A percentile compares a stretch with the other conserved stretches of the same genome.
These are phyloP conservation scores for Pseudomonodictys pantanalensis DNA, from an alignment of 495 filamentous ascomycete genomes.

Conservation along the genomic window DNA sequence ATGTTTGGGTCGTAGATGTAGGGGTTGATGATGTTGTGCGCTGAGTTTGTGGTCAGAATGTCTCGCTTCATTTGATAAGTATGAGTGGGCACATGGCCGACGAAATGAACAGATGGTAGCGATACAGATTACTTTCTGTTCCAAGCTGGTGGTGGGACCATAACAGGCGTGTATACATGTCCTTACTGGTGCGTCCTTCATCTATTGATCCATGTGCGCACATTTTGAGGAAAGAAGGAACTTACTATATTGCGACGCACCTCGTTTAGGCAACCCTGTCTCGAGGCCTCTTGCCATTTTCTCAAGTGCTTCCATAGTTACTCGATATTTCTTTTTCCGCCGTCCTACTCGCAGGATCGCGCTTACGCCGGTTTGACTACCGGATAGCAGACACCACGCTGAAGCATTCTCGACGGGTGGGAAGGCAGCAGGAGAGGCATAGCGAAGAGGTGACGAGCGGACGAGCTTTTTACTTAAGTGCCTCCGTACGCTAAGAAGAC, in stretches of 20 bases:
- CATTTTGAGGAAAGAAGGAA: background rate
- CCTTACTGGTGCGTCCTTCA: background rate
- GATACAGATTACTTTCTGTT: background rate
- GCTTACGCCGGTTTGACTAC: background rate
- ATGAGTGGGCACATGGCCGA: background rate
- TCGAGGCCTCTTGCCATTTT: background rate
- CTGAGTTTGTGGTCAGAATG: background rate
- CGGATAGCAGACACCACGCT: background rate
- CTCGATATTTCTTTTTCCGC: background rate
- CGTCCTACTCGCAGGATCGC: background rate
- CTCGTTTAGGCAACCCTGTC: slow-evolving; percentile 9
- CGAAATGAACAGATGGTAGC: background rate
- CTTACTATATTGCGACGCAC: slow-evolving; percentile 7
- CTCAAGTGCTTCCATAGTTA: background rate
- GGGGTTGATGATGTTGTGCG: slow-evolving; percentile 15
- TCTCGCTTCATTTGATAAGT: no score
- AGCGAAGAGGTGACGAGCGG: slow-evolving; percentile 9
- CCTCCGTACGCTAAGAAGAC: slow-evolving; percentile 15
- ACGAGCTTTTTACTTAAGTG: slow-evolving; percentile 21
- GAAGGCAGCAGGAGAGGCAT: slow-evolving; percentile 1
- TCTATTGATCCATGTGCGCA: background rate
- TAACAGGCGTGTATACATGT: background rate
- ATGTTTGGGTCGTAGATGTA: slow-evolving; percentile 29
- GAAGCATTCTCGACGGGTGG: background rate
- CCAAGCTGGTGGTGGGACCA: background rate